Base-by-base conservation (phyloP, 805 yeast species). In the Candida easanensis region DNA sequence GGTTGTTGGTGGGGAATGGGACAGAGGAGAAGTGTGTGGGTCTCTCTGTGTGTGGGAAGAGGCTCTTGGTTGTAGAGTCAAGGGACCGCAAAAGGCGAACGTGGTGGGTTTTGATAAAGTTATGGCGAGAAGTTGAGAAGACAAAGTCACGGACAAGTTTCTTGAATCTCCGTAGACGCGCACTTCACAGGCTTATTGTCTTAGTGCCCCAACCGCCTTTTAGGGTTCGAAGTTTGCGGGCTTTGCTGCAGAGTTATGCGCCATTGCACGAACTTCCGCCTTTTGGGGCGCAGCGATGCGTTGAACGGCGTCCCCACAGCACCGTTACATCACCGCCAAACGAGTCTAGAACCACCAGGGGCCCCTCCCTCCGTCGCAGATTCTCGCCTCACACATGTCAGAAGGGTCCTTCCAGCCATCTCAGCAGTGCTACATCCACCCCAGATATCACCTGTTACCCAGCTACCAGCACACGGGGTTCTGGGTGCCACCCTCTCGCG, bases 151-250 rank as follows among this genome's bases (percentile, higher is more conserved):
- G 15, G 30, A n/a, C 30, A 26, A 26, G 15, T 26, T 22, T 31
- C 13, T 19, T n/a, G n/a, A n/a, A n/a, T n/a, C 16, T 18, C 9
- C 28, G 28, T 17, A 9, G 30, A 32, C 15, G 32, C 17, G 34
- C 33, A 15, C 36, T 27, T 30, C 31, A 22, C 44, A 36, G 32
- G 35, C 40, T 37, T 37, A 42, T 42, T 42, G 38, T 37, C 19
- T 42, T 11, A 26, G 45, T 42, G 45, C 32, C 38, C 45, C 26
- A 14, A 37, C 22, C 45, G 21, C 16, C 18, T 10, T 28, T 23
- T 38, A 42, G 38, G 28, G 30, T 20, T 22, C 32, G 5, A 8
- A 27, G n/a, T 15, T 18, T 34, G 18, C 28, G 28, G 23, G 19
- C 27, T n/a, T 14, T 31, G 6, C 9, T 31, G 41, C 36, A 11